These are phyloP conservation scores for Hypsizygus marmoreus DNA, from an alignment of 768 basidiomycete species.

Conservation along the genomic window DNA sequence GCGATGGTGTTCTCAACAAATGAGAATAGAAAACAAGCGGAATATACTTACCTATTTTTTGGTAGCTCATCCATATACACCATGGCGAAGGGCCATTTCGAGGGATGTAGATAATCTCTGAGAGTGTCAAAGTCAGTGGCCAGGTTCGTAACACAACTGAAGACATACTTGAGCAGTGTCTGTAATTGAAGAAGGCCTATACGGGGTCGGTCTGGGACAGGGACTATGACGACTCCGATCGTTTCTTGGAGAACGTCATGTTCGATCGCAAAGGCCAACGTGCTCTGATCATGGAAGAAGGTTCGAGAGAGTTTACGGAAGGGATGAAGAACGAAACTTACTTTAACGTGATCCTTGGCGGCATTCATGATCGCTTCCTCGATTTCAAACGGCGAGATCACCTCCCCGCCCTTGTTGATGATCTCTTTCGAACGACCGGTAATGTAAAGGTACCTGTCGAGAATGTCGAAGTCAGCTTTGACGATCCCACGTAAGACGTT, in stretches of 20 bases:
- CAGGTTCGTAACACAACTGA: neutral
- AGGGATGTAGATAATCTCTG: slow-evolving; percentile 47
- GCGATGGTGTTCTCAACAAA: neutral
- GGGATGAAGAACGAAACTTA: slow-evolving; percentile 11
- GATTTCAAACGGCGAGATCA: slow-evolving; percentile 61
- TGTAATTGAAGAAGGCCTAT: slow-evolving; percentile 43
- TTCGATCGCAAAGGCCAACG: slow-evolving; percentile 45
- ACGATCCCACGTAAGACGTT: neutral
- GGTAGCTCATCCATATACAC: slow-evolving; percentile 51
- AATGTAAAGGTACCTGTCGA: slow-evolving; percentile 42
- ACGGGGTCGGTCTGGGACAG: slow-evolving; percentile 32
- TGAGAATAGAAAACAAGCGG: neutral
- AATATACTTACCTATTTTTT: slow-evolving; percentile 37
- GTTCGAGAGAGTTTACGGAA: neutral
- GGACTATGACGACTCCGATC: slow-evolving; percentile 46
- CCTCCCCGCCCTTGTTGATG: slow-evolving; percentile 62
- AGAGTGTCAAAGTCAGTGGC: neutral
- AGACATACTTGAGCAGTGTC: slow-evolving; percentile 36
- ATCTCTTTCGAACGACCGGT: slow-evolving; percentile 64
- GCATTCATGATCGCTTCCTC: slow-evolving; percentile 54
- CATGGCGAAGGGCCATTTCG: slow-evolving; percentile 50
- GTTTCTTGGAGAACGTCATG: slow-evolving; percentile 51
- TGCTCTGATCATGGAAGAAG: slow-evolving; percentile 23
- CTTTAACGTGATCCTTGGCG: slow-evolving; percentile 42
- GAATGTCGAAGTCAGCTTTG: neutral